Evolutionary conservation across 768 basidiomycete species (phyloP).

Genomic region (Trametes coccinea): DNA sequence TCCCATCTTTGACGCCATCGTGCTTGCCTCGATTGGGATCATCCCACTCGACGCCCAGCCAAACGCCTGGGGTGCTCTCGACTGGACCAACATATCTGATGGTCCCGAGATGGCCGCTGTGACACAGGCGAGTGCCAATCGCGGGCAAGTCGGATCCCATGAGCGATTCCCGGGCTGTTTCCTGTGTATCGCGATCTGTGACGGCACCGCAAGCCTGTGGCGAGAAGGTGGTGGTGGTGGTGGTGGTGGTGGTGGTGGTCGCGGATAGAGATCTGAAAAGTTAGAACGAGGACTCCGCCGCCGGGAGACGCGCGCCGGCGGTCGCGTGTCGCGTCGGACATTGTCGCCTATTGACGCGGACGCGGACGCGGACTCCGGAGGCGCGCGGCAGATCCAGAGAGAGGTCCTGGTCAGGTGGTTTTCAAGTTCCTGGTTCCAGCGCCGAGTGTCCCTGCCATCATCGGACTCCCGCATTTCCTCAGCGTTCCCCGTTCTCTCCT

Average conservation of each 20-base stretch:
- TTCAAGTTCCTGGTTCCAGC: neutral
- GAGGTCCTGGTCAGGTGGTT: neutral
- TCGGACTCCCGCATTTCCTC: conserved; percentile 6
- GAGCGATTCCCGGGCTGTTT: neutral
- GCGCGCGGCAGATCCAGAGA: no score
- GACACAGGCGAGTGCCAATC: conserved; percentile 56
- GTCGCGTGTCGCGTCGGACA: neutral
- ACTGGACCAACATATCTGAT: conserved; percentile 70
- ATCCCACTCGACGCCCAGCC: conserved; percentile 99
- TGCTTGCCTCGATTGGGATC: conserved; percentile 83
- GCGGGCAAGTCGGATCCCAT: conserved; percentile 30
- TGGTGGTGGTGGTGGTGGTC: neutral
- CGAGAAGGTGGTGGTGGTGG: neutral
- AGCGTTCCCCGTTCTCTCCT: neutral
- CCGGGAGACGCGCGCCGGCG: neutral
- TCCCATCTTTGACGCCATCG: conserved; percentile 76
- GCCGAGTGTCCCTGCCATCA: neutral
- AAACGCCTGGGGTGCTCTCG: conserved; percentile 60
- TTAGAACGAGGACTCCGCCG: neutral
- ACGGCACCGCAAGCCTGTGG: neutral
- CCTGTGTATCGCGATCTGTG: neutral
- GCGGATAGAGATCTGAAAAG: neutral
- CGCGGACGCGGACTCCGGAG: neutral
- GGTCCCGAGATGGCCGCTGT: conserved; percentile 61
- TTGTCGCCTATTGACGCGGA: no score